Evolutionary conservation across 1,284 basidiomycete species (phyloP), one percentile per base, ranked within the genome.

Genomic region (Trichosporon inkin): DNA sequence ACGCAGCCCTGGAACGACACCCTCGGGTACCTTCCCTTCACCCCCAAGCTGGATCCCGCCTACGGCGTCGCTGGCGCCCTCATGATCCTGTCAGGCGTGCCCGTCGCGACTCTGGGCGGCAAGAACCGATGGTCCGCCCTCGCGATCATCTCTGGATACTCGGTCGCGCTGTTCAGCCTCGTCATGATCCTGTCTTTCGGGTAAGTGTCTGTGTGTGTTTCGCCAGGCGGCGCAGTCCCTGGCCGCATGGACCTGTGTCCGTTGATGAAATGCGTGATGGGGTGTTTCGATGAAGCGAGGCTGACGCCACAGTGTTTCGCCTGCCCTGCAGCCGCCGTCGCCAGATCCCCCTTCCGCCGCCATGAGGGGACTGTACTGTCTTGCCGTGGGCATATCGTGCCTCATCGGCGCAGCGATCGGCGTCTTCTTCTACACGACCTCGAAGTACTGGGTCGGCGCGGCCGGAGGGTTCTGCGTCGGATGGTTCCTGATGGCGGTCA

Each of bases 111-210:
- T 68, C 86, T 90, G 77, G 94, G 94, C 19, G 90, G 92, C 78
- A 93, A 92, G 82, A 93, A 93, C 74, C 82, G 92, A 82, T 92
- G 92, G 91, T 88, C 90, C n/a, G 92, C 91, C 8, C 88, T 93
- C 80, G 94, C 94, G 74, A 82, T 95, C 69, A 87, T 89, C 65
- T 90, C 92, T 49, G 92, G 91, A 76, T 97, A 95, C 79, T 85
- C 89, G 51, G 81, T 92, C 54, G 85, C 91, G 13, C 84, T 96
- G 62, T 86, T 90, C 71, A 90, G 90, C 72, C 82, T 92, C 68
- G 87, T 91, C 64, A 84, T 97, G 71, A 92, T 97, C 70, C 82
- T 94, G 74, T 88, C 88, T 67, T 94, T 94, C 71, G 94, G 93
- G 77, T 75, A 35, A 67, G 75, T 71, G 7, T 11, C 19, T 22